phyloP scores from a whole-genome alignment of 495 filamentous ascomycete genomes.

The Cetradonia linearis region DNA sequence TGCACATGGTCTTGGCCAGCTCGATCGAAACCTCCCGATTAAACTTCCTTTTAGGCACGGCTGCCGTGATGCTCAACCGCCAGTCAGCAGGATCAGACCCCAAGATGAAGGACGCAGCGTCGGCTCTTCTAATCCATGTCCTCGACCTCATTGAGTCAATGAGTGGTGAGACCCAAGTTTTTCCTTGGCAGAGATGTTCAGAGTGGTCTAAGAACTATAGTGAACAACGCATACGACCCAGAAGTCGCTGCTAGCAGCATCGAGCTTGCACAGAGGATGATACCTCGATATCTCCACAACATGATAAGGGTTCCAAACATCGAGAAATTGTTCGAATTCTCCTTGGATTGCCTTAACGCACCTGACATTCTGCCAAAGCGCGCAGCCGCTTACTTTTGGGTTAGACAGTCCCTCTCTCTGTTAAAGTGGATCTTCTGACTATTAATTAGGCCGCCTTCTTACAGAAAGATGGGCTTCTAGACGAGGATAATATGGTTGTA shows the following conservation, averaged over 20 bases:
- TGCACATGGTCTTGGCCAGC: constrained; percentile 58
- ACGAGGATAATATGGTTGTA: constrained; percentile 37
- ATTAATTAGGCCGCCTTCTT: constrained; percentile 21
- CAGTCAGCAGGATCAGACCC: constrained; percentile 42
- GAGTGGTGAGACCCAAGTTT: constrained; percentile 39
- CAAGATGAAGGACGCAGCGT: constrained; percentile 39
- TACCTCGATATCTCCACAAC: constrained; percentile 52
- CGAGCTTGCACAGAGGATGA: constrained; percentile 55
- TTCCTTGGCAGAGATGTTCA: not conserved
- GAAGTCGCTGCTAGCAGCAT: constrained; percentile 72
- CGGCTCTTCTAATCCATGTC: constrained; percentile 52
- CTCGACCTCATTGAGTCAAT: constrained; percentile 53
- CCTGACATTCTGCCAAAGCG: constrained; percentile 72
- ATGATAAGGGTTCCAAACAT: constrained; percentile 46
- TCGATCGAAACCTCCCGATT: constrained; percentile 55
- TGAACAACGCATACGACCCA: constrained; percentile 53
- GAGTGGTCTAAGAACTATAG: constrained; percentile 28
- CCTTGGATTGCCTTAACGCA: constrained; percentile 58
- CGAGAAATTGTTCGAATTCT: constrained; percentile 66
- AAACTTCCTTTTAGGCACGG: constrained; percentile 65
- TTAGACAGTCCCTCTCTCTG: constrained; percentile 36
- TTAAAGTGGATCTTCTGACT: constrained; percentile 11
- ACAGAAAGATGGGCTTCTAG: constrained; percentile 27
- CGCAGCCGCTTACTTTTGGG: constrained; percentile 74
- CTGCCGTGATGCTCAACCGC: constrained; percentile 61